Percentiles rank a stretch among this genome's conserved stretches.
Conservation (phyloP, 345 rosid genomes). For the Conringia planisiliqua region DNA sequence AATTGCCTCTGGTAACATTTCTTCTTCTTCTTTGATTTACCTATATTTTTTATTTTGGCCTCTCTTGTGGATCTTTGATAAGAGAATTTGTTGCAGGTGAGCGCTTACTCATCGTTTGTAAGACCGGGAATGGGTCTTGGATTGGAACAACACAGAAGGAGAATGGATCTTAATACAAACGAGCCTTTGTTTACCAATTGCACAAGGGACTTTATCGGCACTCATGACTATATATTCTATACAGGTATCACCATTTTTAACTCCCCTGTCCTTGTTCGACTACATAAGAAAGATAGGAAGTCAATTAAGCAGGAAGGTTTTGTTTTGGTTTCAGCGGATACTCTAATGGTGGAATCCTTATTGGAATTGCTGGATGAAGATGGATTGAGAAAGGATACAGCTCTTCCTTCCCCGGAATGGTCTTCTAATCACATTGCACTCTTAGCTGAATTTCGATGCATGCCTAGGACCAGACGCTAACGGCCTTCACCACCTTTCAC, state of each 20-base stretch:
- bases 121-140: conserved; percentile 59
- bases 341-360: conserved; percentile 81
- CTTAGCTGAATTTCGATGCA: conserved; percentile 94
- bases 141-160: conserved; percentile 76
- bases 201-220: conserved; percentile 92
- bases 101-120: conserved; percentile 92
- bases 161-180: conserved; percentile 76
- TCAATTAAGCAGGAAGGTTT: not conserved
- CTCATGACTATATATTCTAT: conserved; percentile 94
- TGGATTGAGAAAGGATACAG: conserved; percentile 94
- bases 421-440: conserved; percentile 98
- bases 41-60: not conserved
- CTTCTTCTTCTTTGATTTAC: not conserved
- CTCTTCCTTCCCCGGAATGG: conserved; percentile 99
- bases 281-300: not conserved
- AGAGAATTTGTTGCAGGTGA: conserved; percentile 54
- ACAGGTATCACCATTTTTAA: conserved; percentile 51
- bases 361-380: conserved; percentile 97
- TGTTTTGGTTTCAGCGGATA: conserved; percentile 70
- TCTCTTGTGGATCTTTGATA: conserved; percentile 7
- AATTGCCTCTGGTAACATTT: conserved; percentile 74
- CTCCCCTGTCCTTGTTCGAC: not conserved
- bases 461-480: conserved; percentile 91
- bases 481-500: conserved; percentile 13
- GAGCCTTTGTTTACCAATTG: conserved; percentile 95